phyloP scores from a whole-genome alignment of 805 yeast species.

The Starmerella floris region DNA sequence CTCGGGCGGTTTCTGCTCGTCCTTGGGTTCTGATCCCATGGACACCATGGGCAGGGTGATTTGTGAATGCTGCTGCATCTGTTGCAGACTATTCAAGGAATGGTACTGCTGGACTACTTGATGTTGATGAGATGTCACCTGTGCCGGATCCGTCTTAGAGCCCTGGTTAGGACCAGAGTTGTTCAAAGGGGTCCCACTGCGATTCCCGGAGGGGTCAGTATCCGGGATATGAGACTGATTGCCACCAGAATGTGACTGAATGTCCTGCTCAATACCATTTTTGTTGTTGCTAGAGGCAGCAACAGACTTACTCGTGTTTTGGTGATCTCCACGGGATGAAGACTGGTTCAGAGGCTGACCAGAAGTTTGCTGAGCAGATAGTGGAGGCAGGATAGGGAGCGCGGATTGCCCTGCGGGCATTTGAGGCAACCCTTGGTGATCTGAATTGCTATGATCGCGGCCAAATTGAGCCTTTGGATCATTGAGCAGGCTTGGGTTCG shows the following conservation, averaged over 20 bases:
- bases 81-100: neutral
- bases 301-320: neutral
- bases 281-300: neutral
- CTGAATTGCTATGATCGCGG: neutral
- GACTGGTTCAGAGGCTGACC: neutral
- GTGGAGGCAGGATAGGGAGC: neutral
- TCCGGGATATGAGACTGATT: neutral
- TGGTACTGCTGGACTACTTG: neutral
- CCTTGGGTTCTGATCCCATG: neutral
- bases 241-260: no score
- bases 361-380: no score
- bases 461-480: neutral
- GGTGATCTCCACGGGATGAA: neutral
- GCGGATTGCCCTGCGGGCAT: neutral
- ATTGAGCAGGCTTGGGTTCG: neutral
- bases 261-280: neutral
- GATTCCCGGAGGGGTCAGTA: neutral
- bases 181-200: neutral
- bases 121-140: neutral
- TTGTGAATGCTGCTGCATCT: neutral
- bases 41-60: neutral
- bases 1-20: neutral
- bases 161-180: neutral
- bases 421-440: neutral
- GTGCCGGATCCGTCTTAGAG: neutral